These are phyloP conservation scores for Pistacia vera DNA, from an alignment of 345 rosid genomes.

Conservation along the genomic window DNA sequence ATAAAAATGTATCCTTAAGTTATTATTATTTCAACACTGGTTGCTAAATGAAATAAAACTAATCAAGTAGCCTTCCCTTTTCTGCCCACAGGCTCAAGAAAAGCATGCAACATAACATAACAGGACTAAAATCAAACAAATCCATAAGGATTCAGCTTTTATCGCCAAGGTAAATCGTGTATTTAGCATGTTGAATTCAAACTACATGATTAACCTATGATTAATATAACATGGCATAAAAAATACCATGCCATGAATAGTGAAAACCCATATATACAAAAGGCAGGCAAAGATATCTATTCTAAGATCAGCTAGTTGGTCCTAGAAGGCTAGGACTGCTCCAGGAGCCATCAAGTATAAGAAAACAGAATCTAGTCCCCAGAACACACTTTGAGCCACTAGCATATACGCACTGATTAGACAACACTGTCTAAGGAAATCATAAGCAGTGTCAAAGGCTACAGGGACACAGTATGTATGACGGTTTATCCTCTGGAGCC, in stretches of 20 bases:
- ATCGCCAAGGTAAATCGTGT: background rate
- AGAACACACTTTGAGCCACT: background rate
- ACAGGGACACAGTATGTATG: background rate
- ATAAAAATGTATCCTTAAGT: background rate
- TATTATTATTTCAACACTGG: too few relatives aligned
- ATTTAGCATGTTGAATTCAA: background rate
- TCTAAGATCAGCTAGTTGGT: background rate
- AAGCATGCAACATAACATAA: background rate
- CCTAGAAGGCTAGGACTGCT: background rate
- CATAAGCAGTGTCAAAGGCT: background rate
- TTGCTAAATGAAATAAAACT: background rate
- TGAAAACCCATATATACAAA: background rate
- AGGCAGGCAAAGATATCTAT: background rate
- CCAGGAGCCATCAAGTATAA: background rate
- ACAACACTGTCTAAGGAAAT: conserved; percentile 12
- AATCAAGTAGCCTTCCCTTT: background rate
- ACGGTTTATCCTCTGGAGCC: too few relatives aligned
- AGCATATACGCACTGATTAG: conserved; percentile 7
- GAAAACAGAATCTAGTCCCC: background rate
- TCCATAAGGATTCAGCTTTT: background rate
- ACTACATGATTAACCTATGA: background rate
- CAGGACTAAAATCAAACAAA: background rate
- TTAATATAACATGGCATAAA: background rate
- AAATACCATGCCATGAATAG: background rate
- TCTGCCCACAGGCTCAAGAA: too few relatives aligned